phyloP scores from a whole-genome alignment of 768 basidiomycete species.

The Suillus brevipes region DNA sequence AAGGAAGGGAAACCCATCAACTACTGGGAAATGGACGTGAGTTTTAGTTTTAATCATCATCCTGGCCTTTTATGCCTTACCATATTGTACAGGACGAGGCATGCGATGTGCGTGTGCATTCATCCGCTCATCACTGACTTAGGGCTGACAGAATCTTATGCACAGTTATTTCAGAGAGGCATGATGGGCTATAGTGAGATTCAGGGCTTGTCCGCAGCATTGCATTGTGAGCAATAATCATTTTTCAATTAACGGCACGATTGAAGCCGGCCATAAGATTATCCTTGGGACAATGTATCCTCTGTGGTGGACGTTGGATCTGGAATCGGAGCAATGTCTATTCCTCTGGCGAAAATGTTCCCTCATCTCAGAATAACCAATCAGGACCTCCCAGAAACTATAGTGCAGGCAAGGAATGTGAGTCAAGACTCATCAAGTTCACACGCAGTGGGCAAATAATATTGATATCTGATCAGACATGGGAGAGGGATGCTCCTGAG shows the following conservation, averaged over 20 bases:
- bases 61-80: not conserved
- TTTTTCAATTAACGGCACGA: not conserved
- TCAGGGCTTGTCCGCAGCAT: constrained; percentile 10
- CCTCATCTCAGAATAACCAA: constrained; percentile 28
- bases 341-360: constrained; percentile 25
- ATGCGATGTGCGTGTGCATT: constrained; percentile 14
- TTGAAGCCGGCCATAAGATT: not conserved
- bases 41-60: constrained; percentile 6
- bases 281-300: constrained; percentile 25
- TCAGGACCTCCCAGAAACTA: constrained; percentile 32
- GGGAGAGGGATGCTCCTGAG: constrained; percentile 21
- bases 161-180: constrained; percentile 24
- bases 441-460: not conserved
- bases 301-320: constrained; percentile 33
- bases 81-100: constrained; percentile 13
- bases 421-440: not conserved
- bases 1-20: constrained; percentile 14
- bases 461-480: constrained; percentile 9
- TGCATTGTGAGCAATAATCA: too few relatives aligned
- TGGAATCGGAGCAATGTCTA: constrained; percentile 27
- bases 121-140: not conserved
- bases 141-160: not conserved
- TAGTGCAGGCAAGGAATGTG: constrained; percentile 23
- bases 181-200: constrained; percentile 23
- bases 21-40: constrained; percentile 29